A percentile compares a stretch with the other conserved stretches of the same genome.
phyloP scores from a whole-genome alignment of 2,329 filamentous ascomycete species.

The Alternaria sp. region DNA sequence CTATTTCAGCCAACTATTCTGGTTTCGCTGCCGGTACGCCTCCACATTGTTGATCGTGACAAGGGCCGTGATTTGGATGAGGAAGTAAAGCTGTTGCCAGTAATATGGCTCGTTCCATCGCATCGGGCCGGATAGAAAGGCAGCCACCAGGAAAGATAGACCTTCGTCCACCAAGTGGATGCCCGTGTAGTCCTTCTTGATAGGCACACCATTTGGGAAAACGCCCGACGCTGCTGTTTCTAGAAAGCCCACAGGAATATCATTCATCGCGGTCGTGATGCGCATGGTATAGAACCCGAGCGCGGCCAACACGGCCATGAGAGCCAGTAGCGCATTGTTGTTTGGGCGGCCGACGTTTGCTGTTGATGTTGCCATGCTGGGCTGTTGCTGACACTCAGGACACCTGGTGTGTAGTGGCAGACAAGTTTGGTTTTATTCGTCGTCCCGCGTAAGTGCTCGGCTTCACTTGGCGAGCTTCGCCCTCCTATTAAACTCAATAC shows the following conservation, averaged over 20 bases:
- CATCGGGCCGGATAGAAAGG: constrained; percentile 16
- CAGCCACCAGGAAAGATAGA: constrained; percentile 17
- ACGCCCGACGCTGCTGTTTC: background rate
- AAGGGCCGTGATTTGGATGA: constrained; percentile 10
- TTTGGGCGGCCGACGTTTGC: constrained; percentile 10
- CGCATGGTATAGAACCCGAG: constrained; percentile 21
- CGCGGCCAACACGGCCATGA: constrained; percentile 1
- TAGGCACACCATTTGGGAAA: constrained; percentile 15
- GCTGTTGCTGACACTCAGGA: background rate
- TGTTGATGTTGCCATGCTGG: constrained; percentile 12
- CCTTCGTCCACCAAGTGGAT: constrained; percentile 11
- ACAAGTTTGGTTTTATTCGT: background rate
- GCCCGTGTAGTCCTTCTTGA: constrained; percentile 23
- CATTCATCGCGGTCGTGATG: constrained; percentile 5
- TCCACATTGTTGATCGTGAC: constrained; percentile 20
- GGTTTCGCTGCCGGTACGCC: constrained; percentile 21
- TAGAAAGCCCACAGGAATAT: constrained; percentile 10
- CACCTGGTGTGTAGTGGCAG: background rate
- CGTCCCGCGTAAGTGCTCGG: background rate
- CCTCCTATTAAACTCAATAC: background rate
- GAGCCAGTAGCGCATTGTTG: constrained; percentile 10
- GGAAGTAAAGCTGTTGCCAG: constrained; percentile 26
- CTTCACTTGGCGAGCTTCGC: background rate
- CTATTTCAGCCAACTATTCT: constrained; percentile 24
- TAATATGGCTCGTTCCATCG: constrained; percentile 19